Conservation (phyloP, 176 grass and related monocot species). For the Lolium perenne region DNA sequence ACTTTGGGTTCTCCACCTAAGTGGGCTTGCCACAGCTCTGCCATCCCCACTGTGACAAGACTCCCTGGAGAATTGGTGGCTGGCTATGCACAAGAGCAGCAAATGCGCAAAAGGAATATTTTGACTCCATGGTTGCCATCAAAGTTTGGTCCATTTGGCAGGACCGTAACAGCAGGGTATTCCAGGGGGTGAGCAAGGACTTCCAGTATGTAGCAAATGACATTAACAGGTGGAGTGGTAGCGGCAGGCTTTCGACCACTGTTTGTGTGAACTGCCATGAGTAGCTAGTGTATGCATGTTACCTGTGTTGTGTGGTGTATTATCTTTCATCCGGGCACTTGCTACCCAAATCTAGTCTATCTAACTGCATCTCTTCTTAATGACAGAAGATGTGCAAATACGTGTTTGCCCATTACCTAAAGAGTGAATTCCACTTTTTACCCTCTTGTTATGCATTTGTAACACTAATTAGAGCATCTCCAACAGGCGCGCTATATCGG, state of each 20-base stretch:
- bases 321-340: not conserved
- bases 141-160: not conserved
- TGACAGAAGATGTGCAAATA: not conserved
- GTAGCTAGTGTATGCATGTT: not conserved
- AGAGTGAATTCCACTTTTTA: not conserved
- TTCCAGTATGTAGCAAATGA: not conserved
- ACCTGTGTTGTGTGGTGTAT: not conserved
- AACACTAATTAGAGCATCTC: no score
- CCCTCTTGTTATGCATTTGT: no score
- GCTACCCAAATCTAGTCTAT: not conserved
- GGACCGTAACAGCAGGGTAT: not conserved
- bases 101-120: not conserved
- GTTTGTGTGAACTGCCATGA: not conserved
- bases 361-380: not conserved
- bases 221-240: not conserved
- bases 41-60: not conserved
- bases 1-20: not conserved
- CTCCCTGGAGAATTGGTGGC: not conserved
- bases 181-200: conserved; percentile 15
- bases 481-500: no score
- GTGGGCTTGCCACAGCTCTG: not conserved
- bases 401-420: not conserved
- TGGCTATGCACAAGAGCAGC: not conserved
- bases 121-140: not conserved
- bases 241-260: not conserved